Evolutionary conservation across 441 rosid species (phyloP).

Genomic region (Adansonia gregorii): DNA sequence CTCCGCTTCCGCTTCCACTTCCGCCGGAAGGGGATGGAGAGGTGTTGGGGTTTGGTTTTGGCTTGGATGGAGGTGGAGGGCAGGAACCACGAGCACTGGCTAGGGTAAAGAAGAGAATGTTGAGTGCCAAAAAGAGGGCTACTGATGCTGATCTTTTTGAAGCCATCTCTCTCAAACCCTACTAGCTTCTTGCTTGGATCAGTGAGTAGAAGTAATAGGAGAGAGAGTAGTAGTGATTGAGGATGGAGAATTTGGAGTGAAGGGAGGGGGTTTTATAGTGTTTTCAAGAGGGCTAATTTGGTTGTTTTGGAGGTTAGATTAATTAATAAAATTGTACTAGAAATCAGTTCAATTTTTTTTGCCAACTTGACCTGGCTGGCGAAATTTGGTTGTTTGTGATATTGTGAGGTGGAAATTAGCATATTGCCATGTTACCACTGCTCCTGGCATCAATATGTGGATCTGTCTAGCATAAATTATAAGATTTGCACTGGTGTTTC

Average conservation of each 20-base stretch:
- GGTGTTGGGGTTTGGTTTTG: neutral
- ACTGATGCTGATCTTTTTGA: conserved; percentile 54
- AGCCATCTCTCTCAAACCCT: conserved; percentile 46
- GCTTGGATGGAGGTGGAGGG: conserved; percentile 49
- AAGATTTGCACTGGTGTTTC: neutral
- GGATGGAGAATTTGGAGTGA: conserved; percentile 31
- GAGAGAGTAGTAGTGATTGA: neutral
- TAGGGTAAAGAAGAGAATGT: conserved; percentile 65
- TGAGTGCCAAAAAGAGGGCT: conserved; percentile 61
- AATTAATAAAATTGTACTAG: neutral
- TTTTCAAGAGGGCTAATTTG: conserved; percentile 11
- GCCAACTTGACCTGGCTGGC: conserved; percentile 46
- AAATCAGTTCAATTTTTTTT: conserved; percentile 28
- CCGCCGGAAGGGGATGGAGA: conserved; percentile 27
- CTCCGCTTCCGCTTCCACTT: too few species aligned
- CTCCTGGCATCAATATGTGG: neutral
- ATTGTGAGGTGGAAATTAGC: conserved; percentile 29
- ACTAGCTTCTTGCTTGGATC: neutral
- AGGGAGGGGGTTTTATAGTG: conserved; percentile 54
- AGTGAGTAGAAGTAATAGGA: conserved; percentile 6
- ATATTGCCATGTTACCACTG: conserved; percentile 31
- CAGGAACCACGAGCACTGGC: conserved; percentile 56
- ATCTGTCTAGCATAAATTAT: conserved; percentile 8
- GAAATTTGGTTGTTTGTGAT: conserved; percentile 46
- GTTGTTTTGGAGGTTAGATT: conserved; percentile 18